Evolutionary conservation across 371 early-diverging fungal species (phyloP), one percentile per base, ranked within the genome.

Genomic region (Rozella allomycis): DNA sequence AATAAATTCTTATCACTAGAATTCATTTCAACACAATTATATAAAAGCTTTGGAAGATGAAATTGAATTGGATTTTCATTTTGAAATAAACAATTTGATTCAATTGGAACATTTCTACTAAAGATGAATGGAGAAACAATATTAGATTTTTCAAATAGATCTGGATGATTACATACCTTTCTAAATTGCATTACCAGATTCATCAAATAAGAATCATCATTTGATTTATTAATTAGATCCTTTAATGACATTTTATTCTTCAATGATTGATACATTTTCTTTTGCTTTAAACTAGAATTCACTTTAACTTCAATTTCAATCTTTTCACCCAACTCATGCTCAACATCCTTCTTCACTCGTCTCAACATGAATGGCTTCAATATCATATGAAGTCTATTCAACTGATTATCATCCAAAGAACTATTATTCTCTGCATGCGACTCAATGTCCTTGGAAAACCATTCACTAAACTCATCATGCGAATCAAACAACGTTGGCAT

Each of bases 361-460:
- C 98, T 65, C 41, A 97, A 61, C 94, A 97, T 96, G 57, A 97
- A 94, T 9, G 98, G 98, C 43, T 90, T 87, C 28, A 97, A 60
- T 38, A 96, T 91, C 70, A 84, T 78, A 39, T 93, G 88, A 22
- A 97, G 55, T 23, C 88, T 74, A 30, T 73, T 54, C 11, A 94
- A 53, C 47, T 90, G 91, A 30, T 78, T 76, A 40, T 81, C 73
- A 46, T 90, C 81, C 22, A 91, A 56, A 4, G 35, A 46, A 3
- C 68, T 62, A 5, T 74, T 68, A 48, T 79, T 74, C 50, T 79
- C 78, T 0, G 84, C 83, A 47, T 80, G 81, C 20, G 72, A 71
- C 53, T 87, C 88, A 39, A 88, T 87, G 41, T 85, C 90, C 42
- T 77, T 74, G 31, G 80, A 74, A 48, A 93, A 90, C 86, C 90